phyloP scores from a whole-genome alignment of 2,329 filamentous ascomycete species.

The Neobulgaria alba region DNA sequence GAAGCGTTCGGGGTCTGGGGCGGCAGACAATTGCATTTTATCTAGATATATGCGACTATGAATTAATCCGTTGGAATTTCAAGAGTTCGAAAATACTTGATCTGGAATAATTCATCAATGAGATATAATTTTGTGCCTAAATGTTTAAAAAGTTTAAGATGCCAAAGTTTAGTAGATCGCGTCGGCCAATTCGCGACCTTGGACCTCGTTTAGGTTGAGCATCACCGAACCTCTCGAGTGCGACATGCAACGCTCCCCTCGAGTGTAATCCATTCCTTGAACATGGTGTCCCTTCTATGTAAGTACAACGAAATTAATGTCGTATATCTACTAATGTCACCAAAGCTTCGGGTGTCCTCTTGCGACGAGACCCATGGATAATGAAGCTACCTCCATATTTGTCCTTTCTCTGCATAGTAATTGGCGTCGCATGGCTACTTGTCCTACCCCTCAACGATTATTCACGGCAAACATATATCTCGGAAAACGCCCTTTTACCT shows the following conservation, averaged over 20 bases:
- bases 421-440: constrained; percentile 84
- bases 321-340: constrained; percentile 10
- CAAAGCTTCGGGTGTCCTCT: constrained; percentile 48
- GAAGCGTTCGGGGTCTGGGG: too few relatives aligned
- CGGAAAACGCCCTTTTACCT: constrained; percentile 90
- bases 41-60: too few relatives aligned
- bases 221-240: constrained; percentile 4
- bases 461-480: constrained; percentile 89
- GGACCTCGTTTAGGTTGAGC: not conserved
- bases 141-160: too few relatives aligned
- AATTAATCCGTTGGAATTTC: too few relatives aligned
- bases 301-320: constrained; percentile 2
- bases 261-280: constrained; percentile 5
- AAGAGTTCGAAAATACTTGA: too few relatives aligned
- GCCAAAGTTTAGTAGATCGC: too few relatives aligned
- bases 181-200: too few relatives aligned
- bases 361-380: constrained; percentile 74
- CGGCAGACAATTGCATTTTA: too few relatives aligned
- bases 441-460: constrained; percentile 85
- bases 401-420: constrained; percentile 72
- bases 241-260: constrained; percentile 5
- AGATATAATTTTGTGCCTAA: too few relatives aligned
- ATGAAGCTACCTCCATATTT: constrained; percentile 81
- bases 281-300: constrained; percentile 24
- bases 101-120: too few relatives aligned